Percentiles rank a stretch among this genome's conserved stretches.
phyloP scores from a whole-genome alignment of 768 basidiomycete genomes.

The Tricholoma hemisulphureum region DNA sequence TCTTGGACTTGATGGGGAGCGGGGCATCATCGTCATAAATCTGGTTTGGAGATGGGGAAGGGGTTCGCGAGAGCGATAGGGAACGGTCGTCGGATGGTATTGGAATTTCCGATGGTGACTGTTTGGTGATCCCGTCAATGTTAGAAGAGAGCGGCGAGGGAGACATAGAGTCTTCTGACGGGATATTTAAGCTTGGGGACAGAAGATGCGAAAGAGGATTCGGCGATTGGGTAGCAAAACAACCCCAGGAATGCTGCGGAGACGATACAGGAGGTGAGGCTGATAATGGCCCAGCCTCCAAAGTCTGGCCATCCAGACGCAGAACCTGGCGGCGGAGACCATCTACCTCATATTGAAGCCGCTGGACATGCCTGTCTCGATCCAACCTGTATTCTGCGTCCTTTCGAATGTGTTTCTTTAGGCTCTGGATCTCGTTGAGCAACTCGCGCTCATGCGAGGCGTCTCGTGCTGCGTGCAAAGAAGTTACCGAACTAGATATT shows the following conservation, averaged over 20 bases:
- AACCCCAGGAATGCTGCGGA: background rate
- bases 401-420: background rate
- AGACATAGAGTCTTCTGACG: background rate
- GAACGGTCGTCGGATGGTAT: background rate
- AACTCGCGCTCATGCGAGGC: conserved; percentile 7
- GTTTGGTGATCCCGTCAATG: too few species aligned
- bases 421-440: conserved; percentile 1
- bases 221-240: background rate
- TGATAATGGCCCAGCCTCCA: background rate
- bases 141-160: too few species aligned
- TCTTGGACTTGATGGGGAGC: conserved; percentile 23
- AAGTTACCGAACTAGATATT: background rate
- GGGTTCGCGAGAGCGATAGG: background rate
- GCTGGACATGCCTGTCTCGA: background rate
- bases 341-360: conserved; percentile 2
- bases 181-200: background rate
- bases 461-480: background rate
- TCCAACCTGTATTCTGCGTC: background rate
- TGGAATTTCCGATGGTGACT: background rate
- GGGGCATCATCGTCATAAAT: conserved; percentile 16
- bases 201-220: background rate
- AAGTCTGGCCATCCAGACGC: background rate
- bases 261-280: background rate
- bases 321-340: background rate
- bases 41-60: background rate